Percentiles rank a stretch among this genome's conserved stretches.
Conservation (phyloP, 495 filamentous ascomycete species). For the Xylaria scruposa region DNA sequence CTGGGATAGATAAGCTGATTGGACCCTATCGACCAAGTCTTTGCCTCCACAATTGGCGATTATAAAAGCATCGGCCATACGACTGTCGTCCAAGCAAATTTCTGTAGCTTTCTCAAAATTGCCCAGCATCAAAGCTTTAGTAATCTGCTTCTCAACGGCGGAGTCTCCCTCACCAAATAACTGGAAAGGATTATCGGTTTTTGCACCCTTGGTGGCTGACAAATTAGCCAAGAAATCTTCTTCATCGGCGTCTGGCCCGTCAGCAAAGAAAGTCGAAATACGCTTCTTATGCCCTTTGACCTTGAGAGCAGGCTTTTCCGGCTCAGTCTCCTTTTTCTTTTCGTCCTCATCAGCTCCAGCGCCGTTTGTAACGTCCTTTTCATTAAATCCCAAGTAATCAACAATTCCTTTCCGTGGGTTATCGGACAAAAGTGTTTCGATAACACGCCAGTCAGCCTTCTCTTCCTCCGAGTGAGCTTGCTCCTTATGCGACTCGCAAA, state of each 20-base stretch:
- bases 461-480: slow-evolving; percentile 83
- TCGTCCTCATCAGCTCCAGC: slow-evolving; percentile 44
- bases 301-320: slow-evolving; percentile 50
- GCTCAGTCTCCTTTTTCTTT: slow-evolving; percentile 45
- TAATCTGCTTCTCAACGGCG: slow-evolving; percentile 84
- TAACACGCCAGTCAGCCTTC: slow-evolving; percentile 93
- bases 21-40: slow-evolving; percentile 91
- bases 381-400: slow-evolving; percentile 85
- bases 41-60: slow-evolving; percentile 97
- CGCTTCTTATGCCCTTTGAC: slow-evolving; percentile 60
- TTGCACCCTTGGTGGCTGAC: slow-evolving; percentile 58
- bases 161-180: slow-evolving; percentile 82
- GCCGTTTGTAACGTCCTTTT: slow-evolving; percentile 61
- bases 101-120: slow-evolving; percentile 90
- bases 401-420: slow-evolving; percentile 81
- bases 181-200: slow-evolving; percentile 59
- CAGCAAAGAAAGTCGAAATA: slow-evolving; percentile 79
- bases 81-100: slow-evolving; percentile 83
- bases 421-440: slow-evolving; percentile 83
- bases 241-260: slow-evolving; percentile 73
- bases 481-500: slow-evolving; percentile 80
- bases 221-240: slow-evolving; percentile 86
- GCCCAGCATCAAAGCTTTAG: slow-evolving; percentile 83
- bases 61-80: slow-evolving; percentile 96
- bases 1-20: slow-evolving; percentile 86